Evolutionary conservation across 768 basidiomycete genomes (phyloP).

Genomic region (Hericium rajendrae): DNA sequence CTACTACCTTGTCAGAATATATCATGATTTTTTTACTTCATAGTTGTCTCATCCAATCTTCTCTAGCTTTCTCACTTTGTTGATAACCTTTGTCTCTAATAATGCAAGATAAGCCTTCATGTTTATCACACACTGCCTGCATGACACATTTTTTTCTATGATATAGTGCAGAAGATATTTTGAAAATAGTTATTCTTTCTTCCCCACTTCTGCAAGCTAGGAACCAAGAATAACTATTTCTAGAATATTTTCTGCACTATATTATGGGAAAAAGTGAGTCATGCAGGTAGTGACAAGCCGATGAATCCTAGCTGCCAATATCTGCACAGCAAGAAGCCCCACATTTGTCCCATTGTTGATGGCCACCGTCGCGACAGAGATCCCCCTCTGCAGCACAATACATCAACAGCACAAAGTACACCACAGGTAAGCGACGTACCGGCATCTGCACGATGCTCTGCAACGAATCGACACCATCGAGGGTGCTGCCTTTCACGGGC

Average conservation of each 20-base stretch:
- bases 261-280: too few species aligned
- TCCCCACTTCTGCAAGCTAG: too few species aligned
- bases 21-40: slow-evolving; percentile 25
- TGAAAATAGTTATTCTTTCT: too few species aligned
- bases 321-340: slow-evolving; percentile 81
- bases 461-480: slow-evolving; percentile 95
- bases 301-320: slow-evolving; percentile 72
- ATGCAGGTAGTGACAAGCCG: slow-evolving; percentile 23
- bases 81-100: slow-evolving; percentile 67
- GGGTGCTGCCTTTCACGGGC: slow-evolving; percentile 86
- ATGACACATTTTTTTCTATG: too few species aligned
- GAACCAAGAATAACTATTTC: too few species aligned
- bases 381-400: slow-evolving; percentile 57
- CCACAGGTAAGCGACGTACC: slow-evolving; percentile 38
- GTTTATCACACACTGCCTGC: slow-evolving; percentile 24
- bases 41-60: slow-evolving; percentile 85
- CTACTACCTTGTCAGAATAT: too few species aligned
- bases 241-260: too few species aligned
- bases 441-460: slow-evolving; percentile 99
- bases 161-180: too few species aligned
- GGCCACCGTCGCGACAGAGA: slow-evolving; percentile 94
- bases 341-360: slow-evolving; percentile 96
- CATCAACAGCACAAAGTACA: background rate
- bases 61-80: slow-evolving; percentile 65
- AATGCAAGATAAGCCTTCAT: slow-evolving; percentile 69